Evolutionary conservation across 2,329 filamentous ascomycete species (phyloP).

Genomic region (Orbilia quercus): DNA sequence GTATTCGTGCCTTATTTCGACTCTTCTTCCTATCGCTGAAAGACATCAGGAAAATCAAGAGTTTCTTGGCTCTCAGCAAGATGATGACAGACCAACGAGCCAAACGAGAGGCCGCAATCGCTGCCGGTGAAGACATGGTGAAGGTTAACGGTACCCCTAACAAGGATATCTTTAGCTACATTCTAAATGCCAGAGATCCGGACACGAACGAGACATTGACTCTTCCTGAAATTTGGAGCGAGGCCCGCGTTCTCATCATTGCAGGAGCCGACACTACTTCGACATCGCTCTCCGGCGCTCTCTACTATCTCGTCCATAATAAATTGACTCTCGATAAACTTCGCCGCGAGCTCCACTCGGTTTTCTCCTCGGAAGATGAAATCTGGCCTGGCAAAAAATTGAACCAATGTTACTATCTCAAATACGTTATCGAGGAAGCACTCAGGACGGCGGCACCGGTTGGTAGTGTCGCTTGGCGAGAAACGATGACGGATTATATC

Average conservation of each 20-base stretch:
- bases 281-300: conserved; percentile 70
- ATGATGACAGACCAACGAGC: conserved; percentile 28
- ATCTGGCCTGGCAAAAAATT: conserved; percentile 69
- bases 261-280: conserved; percentile 74
- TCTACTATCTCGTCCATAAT: conserved; percentile 73
- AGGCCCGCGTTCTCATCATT: conserved; percentile 72
- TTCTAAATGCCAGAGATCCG: conserved; percentile 76
- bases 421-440: conserved; percentile 74
- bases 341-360: conserved; percentile 68
- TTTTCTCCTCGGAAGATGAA: conserved; percentile 69
- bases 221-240: conserved; percentile 75
- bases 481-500: conserved; percentile 65
- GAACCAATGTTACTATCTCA: conserved; percentile 70
- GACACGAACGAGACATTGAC: conserved; percentile 76
- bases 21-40: conserved; percentile 8
- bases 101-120: conserved; percentile 22
- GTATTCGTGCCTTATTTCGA: conserved; percentile 30
- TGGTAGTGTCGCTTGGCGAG: conserved; percentile 71
- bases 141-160: conserved; percentile 74
- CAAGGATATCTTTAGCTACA: conserved; percentile 80
- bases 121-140: conserved; percentile 60
- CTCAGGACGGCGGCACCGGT: conserved; percentile 74
- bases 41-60: conserved; percentile 56
- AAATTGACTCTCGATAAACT: conserved; percentile 66
- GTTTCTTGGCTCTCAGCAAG: conserved; percentile 28